Conservation (phyloP, 2,329 filamentous ascomycete genomes). For the Cladosporium colombiae region DNA sequence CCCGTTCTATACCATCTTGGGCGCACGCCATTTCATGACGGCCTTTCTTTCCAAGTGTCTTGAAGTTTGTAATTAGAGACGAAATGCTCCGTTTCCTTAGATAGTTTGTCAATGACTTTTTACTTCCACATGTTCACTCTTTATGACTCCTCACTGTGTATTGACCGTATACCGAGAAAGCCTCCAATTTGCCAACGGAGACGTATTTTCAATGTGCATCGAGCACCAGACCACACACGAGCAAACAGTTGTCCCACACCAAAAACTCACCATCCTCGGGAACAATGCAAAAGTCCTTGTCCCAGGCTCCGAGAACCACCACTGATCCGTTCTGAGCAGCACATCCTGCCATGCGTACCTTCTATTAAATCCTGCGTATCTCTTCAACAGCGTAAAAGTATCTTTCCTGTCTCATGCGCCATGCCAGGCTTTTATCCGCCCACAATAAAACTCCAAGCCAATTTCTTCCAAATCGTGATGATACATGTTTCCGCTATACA, state of each 20-base stretch:
- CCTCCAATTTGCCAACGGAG: neutral
- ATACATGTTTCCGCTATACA: conserved; percentile 55
- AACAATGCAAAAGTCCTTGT: neutral
- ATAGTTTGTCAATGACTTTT: neutral
- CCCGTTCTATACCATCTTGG: conserved; percentile 5
- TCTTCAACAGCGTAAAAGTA: neutral
- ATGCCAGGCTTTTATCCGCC: neutral
- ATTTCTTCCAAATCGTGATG: too few species aligned
- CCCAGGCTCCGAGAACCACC: neutral
- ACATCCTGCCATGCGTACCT: neutral
- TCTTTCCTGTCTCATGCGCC: neutral
- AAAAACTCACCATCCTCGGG: neutral
- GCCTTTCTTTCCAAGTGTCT: neutral
- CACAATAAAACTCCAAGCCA: neutral
- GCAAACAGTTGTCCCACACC: neutral
- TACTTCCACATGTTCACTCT: neutral
- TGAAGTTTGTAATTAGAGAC: too few species aligned
- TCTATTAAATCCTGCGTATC: neutral
- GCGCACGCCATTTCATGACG: neutral
- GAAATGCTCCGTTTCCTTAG: neutral
- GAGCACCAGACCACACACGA: neutral
- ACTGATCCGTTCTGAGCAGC: neutral
- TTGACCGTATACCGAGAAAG: neutral
- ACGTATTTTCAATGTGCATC: neutral
- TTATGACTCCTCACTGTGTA: neutral